Evolutionary conservation across 1,284 basidiomycete species (phyloP).

Genomic region (Marasmius oreades): DNA sequence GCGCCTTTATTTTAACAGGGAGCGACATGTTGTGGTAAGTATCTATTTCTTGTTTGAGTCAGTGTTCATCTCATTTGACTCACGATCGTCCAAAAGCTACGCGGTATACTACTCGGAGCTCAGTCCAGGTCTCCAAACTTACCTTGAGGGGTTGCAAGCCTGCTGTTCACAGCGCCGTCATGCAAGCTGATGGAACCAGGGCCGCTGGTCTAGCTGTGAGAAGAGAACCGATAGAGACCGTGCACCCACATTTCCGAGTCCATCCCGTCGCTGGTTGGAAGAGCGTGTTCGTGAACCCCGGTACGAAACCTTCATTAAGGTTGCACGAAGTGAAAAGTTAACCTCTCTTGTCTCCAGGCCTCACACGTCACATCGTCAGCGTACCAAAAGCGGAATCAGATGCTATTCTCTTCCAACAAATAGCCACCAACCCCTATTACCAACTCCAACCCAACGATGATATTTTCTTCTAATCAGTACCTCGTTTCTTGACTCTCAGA

Average conservation of each 20-base stretch:
- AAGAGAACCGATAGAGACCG: constrained; percentile 64
- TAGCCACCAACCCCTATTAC: constrained; percentile 65
- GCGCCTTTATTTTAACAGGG: constrained; percentile 47
- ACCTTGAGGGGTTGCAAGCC: constrained; percentile 62
- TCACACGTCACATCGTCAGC: constrained; percentile 68
- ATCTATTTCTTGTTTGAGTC: background rate
- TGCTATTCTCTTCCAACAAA: constrained; percentile 67
- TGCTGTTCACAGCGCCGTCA: constrained; percentile 67
- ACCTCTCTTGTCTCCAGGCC: constrained; percentile 38
- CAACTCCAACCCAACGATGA: too few species aligned
- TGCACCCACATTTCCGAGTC: constrained; percentile 67
- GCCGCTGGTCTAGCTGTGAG: constrained; percentile 64
- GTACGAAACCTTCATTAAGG: constrained; percentile 27
- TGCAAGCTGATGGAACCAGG: constrained; percentile 64
- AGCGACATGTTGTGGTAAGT: constrained; percentile 67
- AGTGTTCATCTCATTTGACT: background rate
- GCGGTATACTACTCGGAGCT: constrained; percentile 72
- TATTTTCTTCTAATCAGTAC: too few species aligned
- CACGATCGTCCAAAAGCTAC: constrained; percentile 35
- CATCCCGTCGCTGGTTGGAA: constrained; percentile 84
- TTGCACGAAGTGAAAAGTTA: too few species aligned
- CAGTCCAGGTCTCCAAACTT: constrained; percentile 62
- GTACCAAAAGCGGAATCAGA: constrained; percentile 81
- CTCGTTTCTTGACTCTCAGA: too few species aligned
- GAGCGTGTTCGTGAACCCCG: constrained; percentile 70